phyloP scores from a whole-genome alignment of 2,329 filamentous ascomycete species.

The Phialophora verrucosa region DNA sequence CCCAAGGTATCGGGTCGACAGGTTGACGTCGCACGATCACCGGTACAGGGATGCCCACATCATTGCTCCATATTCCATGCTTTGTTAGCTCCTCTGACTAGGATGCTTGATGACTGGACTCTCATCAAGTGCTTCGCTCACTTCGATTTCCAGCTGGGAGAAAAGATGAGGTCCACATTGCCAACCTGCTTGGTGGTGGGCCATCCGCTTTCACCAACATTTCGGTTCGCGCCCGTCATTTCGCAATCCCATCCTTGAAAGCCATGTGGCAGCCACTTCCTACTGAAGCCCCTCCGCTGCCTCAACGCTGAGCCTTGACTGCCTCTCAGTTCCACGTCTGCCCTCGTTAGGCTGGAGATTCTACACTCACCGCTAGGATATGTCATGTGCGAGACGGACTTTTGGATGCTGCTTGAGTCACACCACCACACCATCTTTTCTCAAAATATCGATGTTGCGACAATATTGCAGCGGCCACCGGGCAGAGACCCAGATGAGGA shows the following conservation, averaged over 20 bases:
- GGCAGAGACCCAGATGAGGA: not conserved
- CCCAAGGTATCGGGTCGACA: not conserved
- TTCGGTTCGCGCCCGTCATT: not conserved
- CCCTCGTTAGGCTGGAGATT: not conserved
- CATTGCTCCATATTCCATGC: not conserved
- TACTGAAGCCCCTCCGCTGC: not conserved
- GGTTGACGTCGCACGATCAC: not conserved
- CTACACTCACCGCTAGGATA: slow-evolving; percentile 6
- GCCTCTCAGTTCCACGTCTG: not conserved
- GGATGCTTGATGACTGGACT: not conserved
- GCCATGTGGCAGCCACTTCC: slow-evolving; percentile 18
- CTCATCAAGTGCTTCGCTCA: not conserved
- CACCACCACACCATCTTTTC: slow-evolving; percentile 11
- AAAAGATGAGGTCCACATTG: not conserved
- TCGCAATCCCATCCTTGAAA: not conserved
- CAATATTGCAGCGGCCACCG: not conserved
- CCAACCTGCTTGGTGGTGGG: not conserved
- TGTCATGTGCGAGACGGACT: slow-evolving; percentile 4
- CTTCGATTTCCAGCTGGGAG: not conserved
- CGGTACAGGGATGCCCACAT: not conserved
- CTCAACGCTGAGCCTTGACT: not conserved
- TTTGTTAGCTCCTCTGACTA: not conserved
- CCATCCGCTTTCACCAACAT: not conserved
- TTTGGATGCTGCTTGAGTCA: slow-evolving; percentile 4
- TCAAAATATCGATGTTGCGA: not conserved